phyloP scores from a whole-genome alignment of 345 rosid species.

The Lenwebbia sp. region DNA sequence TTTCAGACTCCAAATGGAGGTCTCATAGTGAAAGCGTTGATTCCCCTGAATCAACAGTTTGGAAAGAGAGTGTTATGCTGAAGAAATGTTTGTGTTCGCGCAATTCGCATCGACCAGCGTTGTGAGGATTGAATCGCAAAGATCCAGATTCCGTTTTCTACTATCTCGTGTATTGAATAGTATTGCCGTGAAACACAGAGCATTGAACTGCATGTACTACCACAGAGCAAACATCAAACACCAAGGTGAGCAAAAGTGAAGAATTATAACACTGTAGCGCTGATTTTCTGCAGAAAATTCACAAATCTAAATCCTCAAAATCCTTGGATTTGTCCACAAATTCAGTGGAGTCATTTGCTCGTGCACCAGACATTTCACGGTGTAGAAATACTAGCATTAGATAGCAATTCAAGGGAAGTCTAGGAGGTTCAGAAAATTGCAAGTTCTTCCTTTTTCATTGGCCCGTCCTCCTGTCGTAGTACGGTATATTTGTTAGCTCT shows the following conservation, averaged over 20 bases:
- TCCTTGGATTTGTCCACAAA: neutral
- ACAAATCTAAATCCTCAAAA: neutral
- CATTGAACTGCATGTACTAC: too few species aligned
- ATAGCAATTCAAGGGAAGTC: too few species aligned
- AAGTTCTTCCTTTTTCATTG: too few species aligned
- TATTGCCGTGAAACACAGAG: too few species aligned
- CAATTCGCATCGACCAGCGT: fast-evolving
- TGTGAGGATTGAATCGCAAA: neutral
- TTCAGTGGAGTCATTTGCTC: neutral
- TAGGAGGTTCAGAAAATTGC: too few species aligned
- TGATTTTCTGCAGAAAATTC: neutral
- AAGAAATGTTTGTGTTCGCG: neutral
- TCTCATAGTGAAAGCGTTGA: too few species aligned
- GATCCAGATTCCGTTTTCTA: neutral
- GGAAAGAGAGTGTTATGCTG: neutral
- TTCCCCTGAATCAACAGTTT: too few species aligned
- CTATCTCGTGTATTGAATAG: neutral
- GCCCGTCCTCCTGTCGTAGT: too few species aligned
- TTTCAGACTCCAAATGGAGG: neutral
- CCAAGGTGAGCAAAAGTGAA: neutral
- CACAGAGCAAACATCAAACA: neutral
- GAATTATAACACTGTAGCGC: neutral
- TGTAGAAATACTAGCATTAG: neutral
- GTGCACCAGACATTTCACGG: neutral
- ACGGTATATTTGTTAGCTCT: too few species aligned